Evolutionary conservation across 192 early-diverging fungal genomes (phyloP), one percentile per base, ranked within the genome.

Genomic region (Backusella luteola): DNA sequence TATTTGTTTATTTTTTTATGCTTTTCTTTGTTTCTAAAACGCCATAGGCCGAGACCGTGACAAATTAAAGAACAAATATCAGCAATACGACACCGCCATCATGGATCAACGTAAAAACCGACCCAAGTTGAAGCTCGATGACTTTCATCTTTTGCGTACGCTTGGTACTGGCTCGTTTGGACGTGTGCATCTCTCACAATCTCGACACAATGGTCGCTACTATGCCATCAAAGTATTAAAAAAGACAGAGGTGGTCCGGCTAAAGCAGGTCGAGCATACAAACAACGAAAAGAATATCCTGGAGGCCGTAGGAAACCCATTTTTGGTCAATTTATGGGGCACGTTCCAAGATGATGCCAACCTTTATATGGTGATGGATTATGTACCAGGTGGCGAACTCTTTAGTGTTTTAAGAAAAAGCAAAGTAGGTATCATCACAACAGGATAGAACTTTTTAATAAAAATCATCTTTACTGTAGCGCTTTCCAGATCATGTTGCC

Each of bases 161-260:
- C 82, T 99, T 17, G 97, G 97, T 19, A 98, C 97, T 0, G 97
- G 97, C 7, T 97, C 95, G 6, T 98, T 99, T 87, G 97, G 97
- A 39, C 91, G 97, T 15, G 97, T 99, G 39, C 97, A 97, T 84
- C 83, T 99, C 53, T 94, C 96, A 34, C 91, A 91, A 76, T 90
- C 94, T 38, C 89, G 91, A 75, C 79, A 85, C 42, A 96, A 93
- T 44, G 89, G 90, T 68, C 89, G 92, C 74, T 97, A 93, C 87
- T 97, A 96, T 81, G 96, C 97, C 4, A 99, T 98, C 91, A 99
- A 99, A 80, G 96, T 96, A 2, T 87, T 99, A 59, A 93, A 92
- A 73, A 99, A 99, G 84, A 82, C 89, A 41, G 95, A 99, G 73
- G 95, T 99, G 9, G 95, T 99, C 56, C 92, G 94, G 66, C 87